A percentile compares a stretch with the other conserved stretches of the same genome.
phyloP scores from a whole-genome alignment of 2,329 filamentous ascomycete genomes.

The Xylaria sp. region DNA sequence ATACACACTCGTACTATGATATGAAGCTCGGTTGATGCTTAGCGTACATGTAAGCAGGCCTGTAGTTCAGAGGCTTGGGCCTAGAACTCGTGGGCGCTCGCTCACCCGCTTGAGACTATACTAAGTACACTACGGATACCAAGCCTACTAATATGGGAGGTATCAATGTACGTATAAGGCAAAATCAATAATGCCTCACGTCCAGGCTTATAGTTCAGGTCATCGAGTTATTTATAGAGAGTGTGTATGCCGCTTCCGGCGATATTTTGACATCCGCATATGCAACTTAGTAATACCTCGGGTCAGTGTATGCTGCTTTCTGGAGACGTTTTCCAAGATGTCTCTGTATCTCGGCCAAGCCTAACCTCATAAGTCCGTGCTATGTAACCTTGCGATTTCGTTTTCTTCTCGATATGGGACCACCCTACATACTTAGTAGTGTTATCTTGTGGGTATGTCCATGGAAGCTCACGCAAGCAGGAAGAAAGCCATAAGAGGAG shows the following conservation, averaged over 20 bases:
- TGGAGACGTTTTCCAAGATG: neutral
- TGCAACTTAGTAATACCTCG: neutral
- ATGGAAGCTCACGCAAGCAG: neutral
- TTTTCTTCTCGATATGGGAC: too few relatives aligned
- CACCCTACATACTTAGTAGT: too few relatives aligned
- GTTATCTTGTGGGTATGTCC: too few relatives aligned
- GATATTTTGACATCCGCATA: neutral
- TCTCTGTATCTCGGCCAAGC: slow-evolving; percentile 3
- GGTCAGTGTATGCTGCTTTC: slow-evolving; percentile 12
- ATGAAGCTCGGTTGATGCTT: slow-evolving; percentile 1
- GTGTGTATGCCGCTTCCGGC: slow-evolving; percentile 17
- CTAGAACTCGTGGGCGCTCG: slow-evolving; percentile 19
- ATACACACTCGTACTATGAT: slow-evolving; percentile 11
- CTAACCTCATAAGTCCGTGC: neutral
- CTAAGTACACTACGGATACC: slow-evolving; percentile 8
- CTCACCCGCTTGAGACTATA: neutral
- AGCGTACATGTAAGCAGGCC: neutral
- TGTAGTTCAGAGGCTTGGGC: slow-evolving; percentile 14
- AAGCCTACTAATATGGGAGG: slow-evolving; percentile 1
- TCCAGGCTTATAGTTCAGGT: slow-evolving; percentile 5
- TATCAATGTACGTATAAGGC: neutral
- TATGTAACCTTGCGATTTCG: neutral
- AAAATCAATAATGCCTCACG: slow-evolving; percentile 26
- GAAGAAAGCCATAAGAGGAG: slow-evolving; percentile 5
- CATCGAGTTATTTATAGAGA: slow-evolving; percentile 24